These are phyloP conservation scores for Suhomyces atakaporum DNA, from an alignment of 1,139 yeast genomes.

Conservation along the genomic window DNA sequence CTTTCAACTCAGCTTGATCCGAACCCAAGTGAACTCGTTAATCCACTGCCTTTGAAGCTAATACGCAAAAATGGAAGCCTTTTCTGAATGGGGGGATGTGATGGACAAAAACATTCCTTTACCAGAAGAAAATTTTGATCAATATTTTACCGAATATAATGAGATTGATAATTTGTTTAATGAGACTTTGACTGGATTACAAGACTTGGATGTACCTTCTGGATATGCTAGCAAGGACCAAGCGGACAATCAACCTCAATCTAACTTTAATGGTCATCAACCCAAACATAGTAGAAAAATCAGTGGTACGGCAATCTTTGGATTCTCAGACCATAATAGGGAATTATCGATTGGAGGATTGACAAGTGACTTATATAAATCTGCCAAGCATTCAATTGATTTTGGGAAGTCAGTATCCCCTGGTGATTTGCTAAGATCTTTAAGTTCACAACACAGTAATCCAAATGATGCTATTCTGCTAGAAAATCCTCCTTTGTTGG, in stretches of 20 bases:
- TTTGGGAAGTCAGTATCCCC: conserved; percentile 38
- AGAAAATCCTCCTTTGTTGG: conserved; percentile 18
- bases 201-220: conserved; percentile 55
- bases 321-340: conserved; percentile 56
- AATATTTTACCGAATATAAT: conserved; percentile 36
- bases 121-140: conserved; percentile 46
- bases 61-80: conserved; percentile 26
- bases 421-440: conserved; percentile 34
- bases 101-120: conserved; percentile 31
- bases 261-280: conserved; percentile 10
- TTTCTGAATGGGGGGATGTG: conserved; percentile 32
- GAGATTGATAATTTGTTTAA: conserved; percentile 46
- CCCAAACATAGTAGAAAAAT: conserved; percentile 38
- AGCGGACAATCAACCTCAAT: not conserved
- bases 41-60: not conserved
- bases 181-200: conserved; percentile 46
- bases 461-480: conserved; percentile 9
- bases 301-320: conserved; percentile 69
- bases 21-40: no score
- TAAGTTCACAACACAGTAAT: conserved; percentile 11
- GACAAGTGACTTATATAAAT: conserved; percentile 24
- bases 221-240: conserved; percentile 16
- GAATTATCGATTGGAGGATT: conserved; percentile 51
- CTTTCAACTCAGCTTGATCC: no score
- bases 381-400: conserved; percentile 21